These are phyloP conservation scores for Aspergillus leporis DNA, from an alignment of 495 filamentous ascomycete species.

Conservation along the genomic window DNA sequence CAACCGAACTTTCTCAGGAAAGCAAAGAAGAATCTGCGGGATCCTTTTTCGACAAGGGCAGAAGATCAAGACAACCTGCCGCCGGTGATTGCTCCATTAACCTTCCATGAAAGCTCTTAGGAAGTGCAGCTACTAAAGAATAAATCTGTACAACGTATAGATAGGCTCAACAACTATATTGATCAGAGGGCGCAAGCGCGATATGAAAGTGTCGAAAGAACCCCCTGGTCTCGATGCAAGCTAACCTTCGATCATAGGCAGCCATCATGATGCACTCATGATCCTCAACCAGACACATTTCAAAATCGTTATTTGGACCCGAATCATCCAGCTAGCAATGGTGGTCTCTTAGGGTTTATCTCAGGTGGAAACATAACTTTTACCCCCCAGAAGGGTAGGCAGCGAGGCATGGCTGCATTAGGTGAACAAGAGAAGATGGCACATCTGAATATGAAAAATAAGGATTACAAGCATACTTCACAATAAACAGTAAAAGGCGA, in stretches of 20 bases:
- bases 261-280: not conserved
- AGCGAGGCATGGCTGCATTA: not conserved
- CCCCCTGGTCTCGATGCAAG: too few relatives aligned
- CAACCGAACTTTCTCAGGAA: not conserved
- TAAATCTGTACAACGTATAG: not conserved
- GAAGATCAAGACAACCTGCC: not conserved
- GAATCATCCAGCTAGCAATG: not conserved
- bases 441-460: too few relatives aligned
- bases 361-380: not conserved
- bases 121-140: not conserved
- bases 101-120: not conserved
- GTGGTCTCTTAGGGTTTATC: not conserved
- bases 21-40: not conserved
- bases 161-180: not conserved
- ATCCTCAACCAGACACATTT: not conserved
- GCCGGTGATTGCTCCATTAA: not conserved
- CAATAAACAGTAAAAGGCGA: too few relatives aligned
- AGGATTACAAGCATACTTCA: too few relatives aligned
- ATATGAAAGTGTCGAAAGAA: not conserved
- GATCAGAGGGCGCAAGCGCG: slow-evolving; percentile 3
- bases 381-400: not conserved
- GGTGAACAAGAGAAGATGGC: not conserved
- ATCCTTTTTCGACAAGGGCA: not conserved
- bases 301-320: not conserved
- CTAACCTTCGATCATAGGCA: not conserved